Percentiles rank a stretch among this genome's conserved stretches.
Evolutionary conservation across 805 yeast genomes (phyloP).

Genomic region (Metschnikowia dekortorum): DNA sequence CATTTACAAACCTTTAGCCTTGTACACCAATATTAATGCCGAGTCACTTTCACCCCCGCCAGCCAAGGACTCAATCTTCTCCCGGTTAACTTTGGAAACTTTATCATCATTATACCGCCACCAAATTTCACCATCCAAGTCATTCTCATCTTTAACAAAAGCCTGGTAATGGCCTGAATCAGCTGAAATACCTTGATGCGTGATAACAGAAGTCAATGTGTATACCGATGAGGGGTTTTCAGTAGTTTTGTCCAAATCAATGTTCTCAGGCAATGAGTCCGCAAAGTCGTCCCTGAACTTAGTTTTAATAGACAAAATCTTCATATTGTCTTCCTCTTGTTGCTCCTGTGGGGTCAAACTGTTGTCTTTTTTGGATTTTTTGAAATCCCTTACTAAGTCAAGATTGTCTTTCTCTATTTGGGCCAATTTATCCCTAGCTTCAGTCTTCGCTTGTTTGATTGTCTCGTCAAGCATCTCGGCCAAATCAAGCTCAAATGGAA

Average conservation of each 20-base stretch:
- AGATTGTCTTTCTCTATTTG: slow-evolving; percentile 68
- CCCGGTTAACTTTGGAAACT: slow-evolving; percentile 71
- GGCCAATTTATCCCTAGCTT: slow-evolving; percentile 72
- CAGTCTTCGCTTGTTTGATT: slow-evolving; percentile 59
- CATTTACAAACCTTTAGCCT: slow-evolving; percentile 60
- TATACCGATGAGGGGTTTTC: slow-evolving; percentile 88
- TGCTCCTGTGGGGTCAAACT: slow-evolving; percentile 49
- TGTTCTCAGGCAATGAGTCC: slow-evolving; percentile 36
- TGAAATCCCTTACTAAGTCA: slow-evolving; percentile 68
- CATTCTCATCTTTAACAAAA: slow-evolving; percentile 68
- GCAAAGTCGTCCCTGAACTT: slow-evolving; percentile 50
- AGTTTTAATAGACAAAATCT: slow-evolving; percentile 41
- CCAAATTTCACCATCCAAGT: slow-evolving; percentile 72
- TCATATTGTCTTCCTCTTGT: slow-evolving; percentile 50
- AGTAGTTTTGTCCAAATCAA: slow-evolving; percentile 38
- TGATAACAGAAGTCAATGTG: slow-evolving; percentile 74
- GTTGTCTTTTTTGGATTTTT: slow-evolving; percentile 48
- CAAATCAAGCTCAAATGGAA: slow-evolving; percentile 89
- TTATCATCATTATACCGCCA: slow-evolving; percentile 93
- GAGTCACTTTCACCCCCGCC: slow-evolving; percentile 99
- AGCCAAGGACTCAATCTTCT: slow-evolving; percentile 77
- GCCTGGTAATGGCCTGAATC: slow-evolving; percentile 98
- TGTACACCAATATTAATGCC: slow-evolving; percentile 84
- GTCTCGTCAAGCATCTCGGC: slow-evolving; percentile 82
- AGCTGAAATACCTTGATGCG: slow-evolving; percentile 93